phyloP scores from a whole-genome alignment of 1,139 yeast genomes.

The Protomyces gravidus region DNA sequence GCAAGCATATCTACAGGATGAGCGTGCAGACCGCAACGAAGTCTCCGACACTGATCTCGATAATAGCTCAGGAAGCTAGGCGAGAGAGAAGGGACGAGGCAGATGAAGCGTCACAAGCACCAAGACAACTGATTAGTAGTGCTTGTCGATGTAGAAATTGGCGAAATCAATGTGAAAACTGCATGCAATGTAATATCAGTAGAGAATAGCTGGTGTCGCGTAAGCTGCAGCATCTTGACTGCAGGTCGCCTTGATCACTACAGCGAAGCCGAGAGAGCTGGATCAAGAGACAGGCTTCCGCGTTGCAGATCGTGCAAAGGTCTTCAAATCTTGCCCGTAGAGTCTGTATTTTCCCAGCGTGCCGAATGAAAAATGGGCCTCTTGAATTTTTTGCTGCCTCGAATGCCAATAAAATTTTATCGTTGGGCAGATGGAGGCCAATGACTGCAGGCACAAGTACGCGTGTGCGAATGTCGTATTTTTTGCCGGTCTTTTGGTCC shows the following conservation, averaged over 20 bases:
- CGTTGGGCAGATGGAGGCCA: slow-evolving; percentile 35
- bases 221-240: too few species aligned
- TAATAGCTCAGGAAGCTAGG: slow-evolving; percentile 48
- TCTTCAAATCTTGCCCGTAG: too few species aligned
- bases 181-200: too few species aligned
- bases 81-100: slow-evolving; percentile 68
- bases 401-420: slow-evolving; percentile 35
- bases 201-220: too few species aligned
- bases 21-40: slow-evolving; percentile 65
- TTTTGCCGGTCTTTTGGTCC: slow-evolving; percentile 29
- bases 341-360: slow-evolving; percentile 38
- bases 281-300: too few species aligned
- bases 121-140: too few species aligned
- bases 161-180: too few species aligned
- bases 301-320: too few species aligned
- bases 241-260: too few species aligned
- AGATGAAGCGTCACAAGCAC: slow-evolving; percentile 73
- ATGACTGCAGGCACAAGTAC: slow-evolving; percentile 36
- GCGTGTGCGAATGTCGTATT: slow-evolving; percentile 26
- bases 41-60: slow-evolving; percentile 44
- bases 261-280: too few species aligned
- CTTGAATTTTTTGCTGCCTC: slow-evolving; percentile 37
- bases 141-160: too few species aligned
- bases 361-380: slow-evolving; percentile 38
- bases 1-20: slow-evolving; percentile 67